These are phyloP conservation scores for Pichia insulana DNA, from an alignment of 805 yeast genomes.

Conservation along the genomic window DNA sequence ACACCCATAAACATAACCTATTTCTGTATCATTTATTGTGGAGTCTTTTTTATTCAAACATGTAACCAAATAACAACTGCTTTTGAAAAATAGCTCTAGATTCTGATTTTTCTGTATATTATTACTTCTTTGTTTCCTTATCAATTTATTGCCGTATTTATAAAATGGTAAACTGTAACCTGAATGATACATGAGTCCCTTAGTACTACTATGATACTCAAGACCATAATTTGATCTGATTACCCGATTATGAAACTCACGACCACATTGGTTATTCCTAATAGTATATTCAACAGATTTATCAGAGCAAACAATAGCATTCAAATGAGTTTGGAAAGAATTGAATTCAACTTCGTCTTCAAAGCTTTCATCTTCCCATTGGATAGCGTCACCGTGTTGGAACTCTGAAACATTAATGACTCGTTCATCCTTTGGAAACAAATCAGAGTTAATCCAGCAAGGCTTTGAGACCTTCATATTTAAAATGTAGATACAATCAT, in stretches of 20 bases:
- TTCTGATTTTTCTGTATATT: constrained; percentile 11
- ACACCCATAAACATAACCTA: constrained; percentile 39
- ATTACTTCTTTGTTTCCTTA: constrained; percentile 27
- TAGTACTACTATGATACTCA: constrained; percentile 29
- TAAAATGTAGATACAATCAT: constrained; percentile 40
- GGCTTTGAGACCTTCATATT: constrained; percentile 44
- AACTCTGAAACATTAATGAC: constrained; percentile 38
- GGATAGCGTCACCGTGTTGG: constrained; percentile 30
- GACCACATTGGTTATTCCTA: constrained; percentile 4
- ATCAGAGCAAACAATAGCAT: constrained; percentile 21
- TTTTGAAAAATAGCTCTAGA: constrained; percentile 38
- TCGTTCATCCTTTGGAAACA: constrained; percentile 34
- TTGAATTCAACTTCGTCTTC: neutral
- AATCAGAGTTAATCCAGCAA: constrained; percentile 32
- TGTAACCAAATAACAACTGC: constrained; percentile 46
- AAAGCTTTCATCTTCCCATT: constrained; percentile 11
- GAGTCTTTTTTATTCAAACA: constrained; percentile 31
- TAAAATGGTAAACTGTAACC: constrained; percentile 50
- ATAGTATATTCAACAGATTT: constrained; percentile 35
- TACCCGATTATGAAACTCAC: constrained; percentile 33
- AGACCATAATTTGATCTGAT: constrained; percentile 48
- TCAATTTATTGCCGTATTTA: constrained; percentile 35
- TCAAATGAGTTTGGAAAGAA: no score
- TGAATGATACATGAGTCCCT: constrained; percentile 29
- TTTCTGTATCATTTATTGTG: constrained; percentile 27